Conservation (phyloP, 129 eudicot species). For the Pittosporum tobira region DNA sequence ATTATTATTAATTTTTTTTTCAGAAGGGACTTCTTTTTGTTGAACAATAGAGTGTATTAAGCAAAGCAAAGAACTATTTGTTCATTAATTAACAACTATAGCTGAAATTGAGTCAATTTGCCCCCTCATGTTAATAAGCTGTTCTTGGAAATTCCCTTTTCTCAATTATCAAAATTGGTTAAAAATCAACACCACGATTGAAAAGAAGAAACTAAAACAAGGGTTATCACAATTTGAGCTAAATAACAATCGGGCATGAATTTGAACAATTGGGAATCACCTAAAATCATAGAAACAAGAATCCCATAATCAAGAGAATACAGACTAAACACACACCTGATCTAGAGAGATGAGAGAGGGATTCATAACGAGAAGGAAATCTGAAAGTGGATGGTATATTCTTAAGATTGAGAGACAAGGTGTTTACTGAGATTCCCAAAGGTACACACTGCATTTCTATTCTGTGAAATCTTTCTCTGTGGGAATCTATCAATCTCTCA, state of each 20-base stretch:
- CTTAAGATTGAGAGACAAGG: conserved; percentile 31
- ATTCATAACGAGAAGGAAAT: conserved; percentile 23
- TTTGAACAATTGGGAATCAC: background rate
- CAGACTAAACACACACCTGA: too few species aligned
- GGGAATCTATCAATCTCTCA: background rate
- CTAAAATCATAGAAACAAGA: conserved; percentile 7
- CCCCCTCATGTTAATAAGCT: too few species aligned
- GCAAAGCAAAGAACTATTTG: background rate
- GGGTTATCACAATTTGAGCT: background rate
- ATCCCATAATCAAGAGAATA: too few species aligned
- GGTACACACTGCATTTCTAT: conserved; percentile 45
- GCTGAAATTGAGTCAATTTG: too few species aligned
- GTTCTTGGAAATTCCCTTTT: too few species aligned
- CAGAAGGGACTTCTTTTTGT: background rate
- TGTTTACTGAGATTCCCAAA: conserved; percentile 29
- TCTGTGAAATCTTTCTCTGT: too few species aligned
- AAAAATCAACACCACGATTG: too few species aligned
- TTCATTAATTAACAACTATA: background rate
- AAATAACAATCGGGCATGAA: background rate
- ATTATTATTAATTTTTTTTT: too few species aligned
- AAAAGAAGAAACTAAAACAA: too few species aligned
- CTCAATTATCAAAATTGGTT: too few species aligned
- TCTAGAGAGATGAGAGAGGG: conserved; percentile 16
- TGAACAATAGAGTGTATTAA: too few species aligned
- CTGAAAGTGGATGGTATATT: conserved; percentile 29